Conservation (phyloP, 805 yeast genomes). For the Kodamaea laetipori region DNA sequence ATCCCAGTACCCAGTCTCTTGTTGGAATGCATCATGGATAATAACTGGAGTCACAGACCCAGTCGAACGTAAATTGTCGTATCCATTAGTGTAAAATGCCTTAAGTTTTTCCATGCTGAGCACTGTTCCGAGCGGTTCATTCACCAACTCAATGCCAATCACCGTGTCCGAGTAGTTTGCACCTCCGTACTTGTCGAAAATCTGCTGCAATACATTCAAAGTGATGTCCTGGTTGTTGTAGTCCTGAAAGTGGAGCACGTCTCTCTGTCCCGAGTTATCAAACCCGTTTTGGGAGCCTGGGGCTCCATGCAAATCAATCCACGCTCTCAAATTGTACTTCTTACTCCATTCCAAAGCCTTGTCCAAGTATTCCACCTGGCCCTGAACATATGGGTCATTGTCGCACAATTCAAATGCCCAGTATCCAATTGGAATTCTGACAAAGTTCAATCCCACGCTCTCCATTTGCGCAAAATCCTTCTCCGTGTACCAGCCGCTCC, state of each 20-base stretch:
- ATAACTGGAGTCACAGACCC: slow-evolving; percentile 54
- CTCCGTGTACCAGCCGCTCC: slow-evolving; percentile 78
- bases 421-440: slow-evolving; percentile 90
- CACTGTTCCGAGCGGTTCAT: slow-evolving; percentile 84
- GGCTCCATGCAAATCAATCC: slow-evolving; percentile 96
- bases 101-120: slow-evolving; percentile 60
- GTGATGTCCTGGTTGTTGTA: slow-evolving; percentile 57
- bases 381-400: slow-evolving; percentile 84
- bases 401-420: slow-evolving; percentile 77
- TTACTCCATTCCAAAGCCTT: slow-evolving; percentile 77
- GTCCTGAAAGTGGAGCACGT: slow-evolving; percentile 55
- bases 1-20: slow-evolving; percentile 60
- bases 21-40: slow-evolving; percentile 81
- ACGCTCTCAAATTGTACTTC: slow-evolving; percentile 62
- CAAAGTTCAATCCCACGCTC: slow-evolving; percentile 71
- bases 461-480: slow-evolving; percentile 64
- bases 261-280: slow-evolving; percentile 90
- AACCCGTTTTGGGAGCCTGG: slow-evolving; percentile 97
- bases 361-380: slow-evolving; percentile 74
- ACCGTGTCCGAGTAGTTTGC: slow-evolving; percentile 67
- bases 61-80: slow-evolving; percentile 58
- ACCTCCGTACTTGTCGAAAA: slow-evolving; percentile 66
- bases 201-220: slow-evolving; percentile 51
- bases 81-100: slow-evolving; percentile 64
- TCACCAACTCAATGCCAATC: slow-evolving; percentile 79